Evolutionary conservation across 2,329 filamentous ascomycete genomes (phyloP).

Genomic region (Cladosporium sp.): DNA sequence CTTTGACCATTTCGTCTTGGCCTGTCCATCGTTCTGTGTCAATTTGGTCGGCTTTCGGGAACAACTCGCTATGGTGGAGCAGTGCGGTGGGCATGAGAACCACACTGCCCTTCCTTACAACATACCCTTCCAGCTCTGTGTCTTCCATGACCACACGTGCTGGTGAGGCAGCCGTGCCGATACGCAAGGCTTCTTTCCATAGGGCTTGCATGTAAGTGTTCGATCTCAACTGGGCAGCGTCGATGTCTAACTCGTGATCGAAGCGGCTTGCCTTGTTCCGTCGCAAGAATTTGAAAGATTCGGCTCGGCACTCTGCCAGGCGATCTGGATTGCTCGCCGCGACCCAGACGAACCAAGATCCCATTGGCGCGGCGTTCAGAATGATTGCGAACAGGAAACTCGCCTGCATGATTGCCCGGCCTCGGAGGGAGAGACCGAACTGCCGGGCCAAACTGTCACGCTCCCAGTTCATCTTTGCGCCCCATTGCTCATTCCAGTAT

Average conservation of each 20-base stretch:
- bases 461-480: constrained; percentile 22
- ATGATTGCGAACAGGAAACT: constrained; percentile 20
- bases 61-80: constrained; percentile 17
- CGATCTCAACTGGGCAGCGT: neutral
- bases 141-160: constrained; percentile 21
- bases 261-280: neutral
- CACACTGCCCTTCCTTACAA: constrained; percentile 15
- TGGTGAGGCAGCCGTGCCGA: constrained; percentile 17
- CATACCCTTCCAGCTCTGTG: constrained; percentile 17
- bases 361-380: constrained; percentile 19
- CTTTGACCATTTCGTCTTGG: neutral
- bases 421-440: constrained; percentile 19
- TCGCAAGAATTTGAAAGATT: neutral
- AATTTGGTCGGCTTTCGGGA: constrained; percentile 5
- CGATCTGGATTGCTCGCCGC: constrained; percentile 14
- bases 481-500: constrained; percentile 20
- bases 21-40: constrained; percentile 14
- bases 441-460: constrained; percentile 15
- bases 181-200: constrained; percentile 18
- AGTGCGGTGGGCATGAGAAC: constrained; percentile 15
- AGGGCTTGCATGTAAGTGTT: constrained; percentile 15
- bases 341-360: constrained; percentile 17
- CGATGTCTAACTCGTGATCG: neutral
- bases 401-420: constrained; percentile 20
- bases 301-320: constrained; percentile 3